Conservation (phyloP, 2,329 filamentous ascomycete species). For the Tolypocladium sp. region DNA sequence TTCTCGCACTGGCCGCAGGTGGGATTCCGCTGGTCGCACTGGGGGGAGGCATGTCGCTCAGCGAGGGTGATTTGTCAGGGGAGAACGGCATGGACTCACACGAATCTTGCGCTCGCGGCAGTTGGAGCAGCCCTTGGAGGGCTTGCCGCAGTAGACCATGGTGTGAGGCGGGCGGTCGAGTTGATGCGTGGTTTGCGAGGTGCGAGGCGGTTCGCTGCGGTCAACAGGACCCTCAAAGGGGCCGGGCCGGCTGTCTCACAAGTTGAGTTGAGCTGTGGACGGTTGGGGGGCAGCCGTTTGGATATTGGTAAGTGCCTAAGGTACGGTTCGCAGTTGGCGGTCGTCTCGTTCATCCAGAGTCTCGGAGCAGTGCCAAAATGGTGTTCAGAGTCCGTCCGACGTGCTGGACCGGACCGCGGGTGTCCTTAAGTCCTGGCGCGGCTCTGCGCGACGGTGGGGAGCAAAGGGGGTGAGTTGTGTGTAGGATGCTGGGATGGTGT, state of each 20-base stretch:
- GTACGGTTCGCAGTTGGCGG: neutral
- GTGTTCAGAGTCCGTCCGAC: neutral
- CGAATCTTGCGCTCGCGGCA: slow-evolving; percentile 48
- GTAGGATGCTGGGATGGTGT: neutral
- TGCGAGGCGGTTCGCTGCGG: neutral
- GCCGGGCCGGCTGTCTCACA: neutral
- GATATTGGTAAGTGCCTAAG: too few species aligned
- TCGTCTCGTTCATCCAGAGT: neutral
- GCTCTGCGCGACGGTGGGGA: neutral
- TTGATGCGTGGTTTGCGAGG: neutral
- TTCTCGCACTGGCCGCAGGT: slow-evolving; percentile 47
- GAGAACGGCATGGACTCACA: slow-evolving; percentile 26
- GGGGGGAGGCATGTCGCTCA: neutral
- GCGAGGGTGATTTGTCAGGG: slow-evolving; percentile 3
- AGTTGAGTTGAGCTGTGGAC: neutral
- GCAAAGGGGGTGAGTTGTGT: neutral
- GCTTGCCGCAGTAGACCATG: slow-evolving; percentile 51
- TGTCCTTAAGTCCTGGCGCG: neutral
- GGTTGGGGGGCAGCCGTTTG: neutral
- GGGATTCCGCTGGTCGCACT: slow-evolving; percentile 45
- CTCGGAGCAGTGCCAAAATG: neutral
- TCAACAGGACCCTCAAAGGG: neutral
- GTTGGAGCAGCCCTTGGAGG: slow-evolving; percentile 46
- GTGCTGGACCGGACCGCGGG: neutral
- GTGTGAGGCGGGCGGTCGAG: neutral